These are phyloP conservation scores for Leccinum pellstonianum DNA, from an alignment of 768 basidiomycete species.

Conservation along the genomic window DNA sequence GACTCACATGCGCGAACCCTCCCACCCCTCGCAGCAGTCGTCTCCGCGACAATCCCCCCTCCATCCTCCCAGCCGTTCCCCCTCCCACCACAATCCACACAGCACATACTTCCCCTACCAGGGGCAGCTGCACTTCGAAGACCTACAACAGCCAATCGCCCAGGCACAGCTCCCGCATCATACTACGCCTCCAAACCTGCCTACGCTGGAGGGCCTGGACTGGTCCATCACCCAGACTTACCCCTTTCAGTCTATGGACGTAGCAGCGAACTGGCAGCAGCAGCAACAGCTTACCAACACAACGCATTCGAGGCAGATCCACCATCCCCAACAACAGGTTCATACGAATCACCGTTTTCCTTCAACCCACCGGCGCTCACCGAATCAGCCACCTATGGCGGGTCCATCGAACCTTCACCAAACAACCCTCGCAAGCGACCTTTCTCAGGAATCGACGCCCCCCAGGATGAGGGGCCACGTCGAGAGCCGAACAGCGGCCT, in stretches of 20 bases:
- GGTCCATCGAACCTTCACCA: constrained; percentile 36
- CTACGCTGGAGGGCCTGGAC: constrained; percentile 50
- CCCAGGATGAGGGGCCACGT: constrained; percentile 40
- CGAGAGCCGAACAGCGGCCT: constrained; percentile 35
- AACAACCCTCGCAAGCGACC: constrained; percentile 61
- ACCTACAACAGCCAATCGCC: constrained; percentile 61
- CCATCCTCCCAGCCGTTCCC: constrained; percentile 40
- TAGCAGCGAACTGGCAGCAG: constrained; percentile 38
- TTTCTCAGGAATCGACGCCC: constrained; percentile 55
- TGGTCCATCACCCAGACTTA: constrained; percentile 49
- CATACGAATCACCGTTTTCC: constrained; percentile 72
- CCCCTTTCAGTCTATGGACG: constrained; percentile 41
- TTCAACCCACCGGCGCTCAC: constrained; percentile 66
- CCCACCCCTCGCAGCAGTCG: constrained; percentile 74
- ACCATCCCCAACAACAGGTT: constrained; percentile 26
- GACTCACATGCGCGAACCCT: constrained; percentile 49
- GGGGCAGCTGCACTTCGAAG: constrained; percentile 51
- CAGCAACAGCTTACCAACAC: constrained; percentile 33
- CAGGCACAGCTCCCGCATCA: constrained; percentile 70
- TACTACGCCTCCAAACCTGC: constrained; percentile 51
- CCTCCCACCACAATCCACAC: constrained; percentile 42
- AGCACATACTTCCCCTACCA: constrained; percentile 58
- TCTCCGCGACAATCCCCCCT: constrained; percentile 66
- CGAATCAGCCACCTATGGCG: constrained; percentile 33
- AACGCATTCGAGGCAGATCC: constrained; percentile 32